These are phyloP conservation scores for Picocystis sp. DNA, from an alignment of 163 green algal species.

Conservation along the genomic window DNA sequence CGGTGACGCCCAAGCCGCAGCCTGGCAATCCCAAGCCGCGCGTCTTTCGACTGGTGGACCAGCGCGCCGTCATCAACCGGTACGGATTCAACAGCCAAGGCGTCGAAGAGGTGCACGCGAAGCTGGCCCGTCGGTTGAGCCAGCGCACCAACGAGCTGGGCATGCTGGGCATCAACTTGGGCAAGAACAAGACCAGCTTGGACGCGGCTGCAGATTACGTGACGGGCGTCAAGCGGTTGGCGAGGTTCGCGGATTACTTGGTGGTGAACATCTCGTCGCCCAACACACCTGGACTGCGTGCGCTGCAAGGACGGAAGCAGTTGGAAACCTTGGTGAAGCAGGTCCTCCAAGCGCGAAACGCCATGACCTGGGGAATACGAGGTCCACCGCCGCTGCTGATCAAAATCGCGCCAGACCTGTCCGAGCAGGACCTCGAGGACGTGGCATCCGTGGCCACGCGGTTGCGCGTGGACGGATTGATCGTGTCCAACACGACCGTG, in stretches of 20 bases:
- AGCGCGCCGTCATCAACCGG: conserved; percentile 81
- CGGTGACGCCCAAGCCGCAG: conserved; percentile 79
- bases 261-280: conserved; percentile 94
- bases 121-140: conserved; percentile 16
- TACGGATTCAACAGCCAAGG: conserved; percentile 96
- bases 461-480: conserved; percentile 61
- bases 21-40: conserved; percentile 82
- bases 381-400: conserved; percentile 77
- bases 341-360: conserved; percentile 40
- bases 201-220: conserved; percentile 75
- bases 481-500: conserved; percentile 93
- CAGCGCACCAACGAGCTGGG: conserved; percentile 15
- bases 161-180: conserved; percentile 85
- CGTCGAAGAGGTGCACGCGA: conserved; percentile 45
- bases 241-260: conserved; percentile 56
- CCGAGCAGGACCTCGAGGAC: conserved; percentile 56
- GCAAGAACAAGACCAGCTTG: conserved; percentile 86
- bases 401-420: conserved; percentile 91
- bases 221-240: conserved; percentile 47
- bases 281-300: conserved; percentile 86
- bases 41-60: conserved; percentile 69
- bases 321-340: conserved; percentile 58
- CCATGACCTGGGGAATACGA: conserved; percentile 35
- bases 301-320: conserved; percentile 65
- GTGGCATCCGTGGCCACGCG: conserved; percentile 60